Base-by-base conservation (phyloP, 139 green algal species). In the Zygnema cylindricum region DNA sequence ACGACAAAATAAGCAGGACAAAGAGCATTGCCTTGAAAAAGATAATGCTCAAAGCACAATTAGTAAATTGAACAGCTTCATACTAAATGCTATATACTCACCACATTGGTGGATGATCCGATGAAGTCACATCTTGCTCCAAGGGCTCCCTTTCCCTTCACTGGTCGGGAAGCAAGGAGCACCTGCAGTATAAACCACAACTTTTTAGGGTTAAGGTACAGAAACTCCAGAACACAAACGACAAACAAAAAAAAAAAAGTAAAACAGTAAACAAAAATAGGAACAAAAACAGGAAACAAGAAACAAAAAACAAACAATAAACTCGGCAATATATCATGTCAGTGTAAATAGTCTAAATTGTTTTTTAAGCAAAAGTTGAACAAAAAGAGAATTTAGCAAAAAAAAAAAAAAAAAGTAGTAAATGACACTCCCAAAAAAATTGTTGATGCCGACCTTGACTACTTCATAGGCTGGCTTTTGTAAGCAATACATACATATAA, bases 91-190 rank as follows among this genome's bases (percentile, higher is more conserved):
- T n/a, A n/a, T n/a, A n/a, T n/a, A n/a, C 81, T 22, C 25, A 90
- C 85, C 82, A 91, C 63, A 82, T 91, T 91, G 83, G 87, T 91
- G 87, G 87, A 39, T 23, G 87, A 91, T 49, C 87, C 87, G 69
- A 91, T 55, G 87, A 86, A 91, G 83, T 85, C 87, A 1, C 87
- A 91, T 35, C 69, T 81, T 55, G 86, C 79, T 35, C 86, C 86
- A 16, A 90, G 32, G 43, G 86, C 86, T 38, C 79, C 86, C n/a
- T 75, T 69, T 30, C 82, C 82, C 82, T 87, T 87, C 55, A 30
- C 32, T 57, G 79, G 71, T 33, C n/a, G n/a, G 40, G 77, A 35
- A 41, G 77, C 32, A 16, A 84, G 77, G 3, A 84, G n/a, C 3
- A 84, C 77, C 77, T 84, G 77, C n/a, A 63, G 11, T 7, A 7